Conservation (phyloP, 306 rosid genomes). For the Ammopiptanthus mongolicus region DNA sequence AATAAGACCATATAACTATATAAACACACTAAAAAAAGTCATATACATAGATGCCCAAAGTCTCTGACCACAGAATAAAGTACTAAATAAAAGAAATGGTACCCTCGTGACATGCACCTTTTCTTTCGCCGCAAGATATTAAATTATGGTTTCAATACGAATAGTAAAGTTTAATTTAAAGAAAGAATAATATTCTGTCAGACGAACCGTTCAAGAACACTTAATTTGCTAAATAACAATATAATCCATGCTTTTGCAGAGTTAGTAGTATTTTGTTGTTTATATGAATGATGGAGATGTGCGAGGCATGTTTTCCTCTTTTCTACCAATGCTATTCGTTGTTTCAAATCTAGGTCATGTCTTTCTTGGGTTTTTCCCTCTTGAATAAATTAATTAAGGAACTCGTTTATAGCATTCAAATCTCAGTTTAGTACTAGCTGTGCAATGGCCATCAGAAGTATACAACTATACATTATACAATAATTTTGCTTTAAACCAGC, state of each 20-base stretch:
- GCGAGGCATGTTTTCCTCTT: conserved; percentile 17
- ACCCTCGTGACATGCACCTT: conserved; percentile 48
- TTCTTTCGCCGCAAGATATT: conserved; percentile 60
- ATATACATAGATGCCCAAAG: conserved; percentile 24
- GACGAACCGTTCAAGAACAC: conserved; percentile 10
- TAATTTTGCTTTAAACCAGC: not conserved
- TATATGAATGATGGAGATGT: conserved; percentile 7
- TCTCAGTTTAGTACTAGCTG: not conserved
- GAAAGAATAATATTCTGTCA: conserved; percentile 11
- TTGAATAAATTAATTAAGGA: not conserved
- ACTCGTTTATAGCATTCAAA: not conserved
- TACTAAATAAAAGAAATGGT: conserved; percentile 1
- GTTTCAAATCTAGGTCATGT: not conserved
- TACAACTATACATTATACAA: not conserved
- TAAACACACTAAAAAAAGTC: not conserved
- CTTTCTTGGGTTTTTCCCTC: not conserved
- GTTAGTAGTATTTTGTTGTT: not conserved
- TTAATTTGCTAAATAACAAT: not conserved
- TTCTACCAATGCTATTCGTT: conserved; percentile 11
- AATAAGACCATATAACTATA: not conserved
- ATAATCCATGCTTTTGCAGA: conserved; percentile 3
- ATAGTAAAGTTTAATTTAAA: not conserved
- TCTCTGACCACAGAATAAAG: not conserved
- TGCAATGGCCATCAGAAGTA: not conserved
- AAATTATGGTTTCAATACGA: conserved; percentile 24